phyloP scores from a whole-genome alignment of 2,329 filamentous ascomycete species.

The Xylariaceae sp. region DNA sequence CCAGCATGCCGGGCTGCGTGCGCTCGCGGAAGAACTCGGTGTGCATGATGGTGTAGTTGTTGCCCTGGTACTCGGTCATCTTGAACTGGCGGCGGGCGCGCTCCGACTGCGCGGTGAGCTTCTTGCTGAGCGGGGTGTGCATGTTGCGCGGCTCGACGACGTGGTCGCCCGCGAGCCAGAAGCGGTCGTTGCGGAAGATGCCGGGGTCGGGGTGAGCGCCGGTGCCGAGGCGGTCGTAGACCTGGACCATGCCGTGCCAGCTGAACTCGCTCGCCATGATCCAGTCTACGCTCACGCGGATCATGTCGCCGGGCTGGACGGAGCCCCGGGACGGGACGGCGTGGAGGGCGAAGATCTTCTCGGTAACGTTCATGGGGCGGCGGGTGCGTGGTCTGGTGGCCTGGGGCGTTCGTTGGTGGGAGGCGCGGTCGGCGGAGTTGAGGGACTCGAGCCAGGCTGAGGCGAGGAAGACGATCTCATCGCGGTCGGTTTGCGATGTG shows the following conservation, averaged over 20 bases:
- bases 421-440: conserved; percentile 21
- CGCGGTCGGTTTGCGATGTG: conserved; percentile 10
- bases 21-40: conserved; percentile 41
- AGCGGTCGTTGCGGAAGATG: conserved; percentile 44
- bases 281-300: conserved; percentile 41
- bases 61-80: conserved; percentile 33
- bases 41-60: conserved; percentile 38
- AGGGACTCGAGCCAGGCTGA: conserved; percentile 25
- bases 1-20: conserved; percentile 38
- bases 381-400: conserved; percentile 12
- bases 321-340: conserved; percentile 30
- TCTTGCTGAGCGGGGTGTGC: conserved; percentile 29
- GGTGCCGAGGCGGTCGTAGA: conserved; percentile 34
- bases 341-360: conserved; percentile 43
- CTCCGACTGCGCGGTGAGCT: conserved; percentile 30
- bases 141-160: conserved; percentile 40
- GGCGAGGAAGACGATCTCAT: conserved; percentile 22
- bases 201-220: too few relatives aligned
- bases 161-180: conserved; percentile 48
- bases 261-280: conserved; percentile 39
- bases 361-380: conserved; percentile 35
- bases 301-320: conserved; percentile 34
- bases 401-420: neutral
- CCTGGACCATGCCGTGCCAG: conserved; percentile 38
- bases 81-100: conserved; percentile 35